These are phyloP conservation scores for Hymenoscyphus scutula DNA, from an alignment of 2,329 filamentous ascomycete species.

Conservation along the genomic window DNA sequence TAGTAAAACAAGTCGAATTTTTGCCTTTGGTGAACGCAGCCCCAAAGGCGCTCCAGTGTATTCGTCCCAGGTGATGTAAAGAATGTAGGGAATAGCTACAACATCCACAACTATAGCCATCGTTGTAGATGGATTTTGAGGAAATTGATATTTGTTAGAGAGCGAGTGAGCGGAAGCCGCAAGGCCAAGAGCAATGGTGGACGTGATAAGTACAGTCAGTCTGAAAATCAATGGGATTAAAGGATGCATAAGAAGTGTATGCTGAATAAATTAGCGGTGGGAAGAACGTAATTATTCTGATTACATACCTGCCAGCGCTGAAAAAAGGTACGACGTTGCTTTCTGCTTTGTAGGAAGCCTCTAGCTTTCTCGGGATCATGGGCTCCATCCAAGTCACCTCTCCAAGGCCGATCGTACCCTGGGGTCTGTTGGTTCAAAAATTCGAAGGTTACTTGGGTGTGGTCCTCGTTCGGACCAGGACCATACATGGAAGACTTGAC, in stretches of 20 bases:
- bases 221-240: conserved; percentile 84
- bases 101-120: conserved; percentile 89
- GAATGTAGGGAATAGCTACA: conserved; percentile 82
- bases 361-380: conserved; percentile 32
- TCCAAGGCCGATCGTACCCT: conserved; percentile 37
- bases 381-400: conserved; percentile 32
- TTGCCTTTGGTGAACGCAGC: conserved; percentile 76
- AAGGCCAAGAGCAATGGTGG: conserved; percentile 75
- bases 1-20: conserved; percentile 84
- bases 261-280: conserved; percentile 23
- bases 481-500: conserved; percentile 36
- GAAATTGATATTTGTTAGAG: conserved; percentile 39
- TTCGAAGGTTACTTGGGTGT: conserved; percentile 29
- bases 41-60: conserved; percentile 93
- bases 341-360: conserved; percentile 32
- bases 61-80: conserved; percentile 95
- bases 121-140: conserved; percentile 72
- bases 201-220: conserved; percentile 78
- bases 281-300: background rate
- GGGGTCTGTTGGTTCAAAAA: conserved; percentile 34
- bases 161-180: conserved; percentile 69
- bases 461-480: conserved; percentile 28
- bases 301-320: conserved; percentile 31
- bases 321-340: conserved; percentile 28
- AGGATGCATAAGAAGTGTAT: conserved; percentile 42